These are phyloP conservation scores for Monosporascus sp. DNA, from an alignment of 2,329 filamentous ascomycete genomes.

Conservation along the genomic window DNA sequence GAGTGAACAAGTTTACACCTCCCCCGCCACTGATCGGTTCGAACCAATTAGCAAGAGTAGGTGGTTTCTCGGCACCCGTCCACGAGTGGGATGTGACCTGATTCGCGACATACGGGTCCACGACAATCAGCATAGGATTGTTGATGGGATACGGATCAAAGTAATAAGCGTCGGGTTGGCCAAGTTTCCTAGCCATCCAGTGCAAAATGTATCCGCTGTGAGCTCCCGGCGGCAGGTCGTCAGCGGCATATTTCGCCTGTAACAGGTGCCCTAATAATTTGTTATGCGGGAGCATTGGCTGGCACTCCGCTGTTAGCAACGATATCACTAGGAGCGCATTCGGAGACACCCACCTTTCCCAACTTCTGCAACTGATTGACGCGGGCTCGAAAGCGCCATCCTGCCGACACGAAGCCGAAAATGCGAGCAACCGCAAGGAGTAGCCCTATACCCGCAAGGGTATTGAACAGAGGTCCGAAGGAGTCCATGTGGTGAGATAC, in stretches of 20 bases:
- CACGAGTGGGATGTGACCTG: constrained; percentile 22
- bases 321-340: background rate
- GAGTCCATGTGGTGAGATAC: constrained; percentile 8
- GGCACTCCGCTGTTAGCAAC: background rate
- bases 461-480: constrained; percentile 11
- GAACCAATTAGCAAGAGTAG: constrained; percentile 23
- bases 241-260: constrained; percentile 21
- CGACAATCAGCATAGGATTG: constrained; percentile 21
- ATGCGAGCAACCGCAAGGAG: constrained; percentile 5
- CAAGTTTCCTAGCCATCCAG: constrained; percentile 14
- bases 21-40: constrained; percentile 23
- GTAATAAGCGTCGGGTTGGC: constrained; percentile 21
- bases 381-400: constrained; percentile 13
- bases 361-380: constrained; percentile 14
- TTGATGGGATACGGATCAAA: constrained; percentile 24
- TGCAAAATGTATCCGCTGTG: constrained; percentile 21
- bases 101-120: constrained; percentile 24
- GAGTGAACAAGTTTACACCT: constrained; percentile 26
- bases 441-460: constrained; percentile 15
- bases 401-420: constrained; percentile 11
- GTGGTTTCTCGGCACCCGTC: constrained; percentile 21
- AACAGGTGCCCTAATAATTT: constrained; percentile 25
- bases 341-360: constrained; percentile 16
- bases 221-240: constrained; percentile 19
- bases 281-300: constrained; percentile 25